These are phyloP conservation scores for Leccinum angustisporum DNA, from an alignment of 1,284 basidiomycete species.

Conservation along the genomic window DNA sequence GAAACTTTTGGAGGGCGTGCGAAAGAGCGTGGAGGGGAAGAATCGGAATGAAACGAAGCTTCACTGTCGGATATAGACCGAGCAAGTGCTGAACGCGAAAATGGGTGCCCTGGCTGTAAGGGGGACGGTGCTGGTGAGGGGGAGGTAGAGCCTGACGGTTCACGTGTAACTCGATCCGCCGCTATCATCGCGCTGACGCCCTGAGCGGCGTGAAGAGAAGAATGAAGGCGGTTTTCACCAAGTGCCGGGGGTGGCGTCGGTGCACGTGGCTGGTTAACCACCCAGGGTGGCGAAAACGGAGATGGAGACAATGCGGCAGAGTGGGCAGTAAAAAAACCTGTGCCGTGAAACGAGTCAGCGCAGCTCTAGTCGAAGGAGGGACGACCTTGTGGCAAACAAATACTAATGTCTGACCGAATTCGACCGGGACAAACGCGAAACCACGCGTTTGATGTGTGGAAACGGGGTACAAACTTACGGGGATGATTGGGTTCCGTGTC, in stretches of 20 bases:
- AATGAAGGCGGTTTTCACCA: slow-evolving; percentile 22
- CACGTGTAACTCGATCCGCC: slow-evolving; percentile 15
- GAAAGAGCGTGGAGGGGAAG: slow-evolving; percentile 40
- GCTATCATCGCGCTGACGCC: slow-evolving; percentile 22
- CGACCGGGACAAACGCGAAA: slow-evolving; percentile 2
- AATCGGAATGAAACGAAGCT: slow-evolving; percentile 38
- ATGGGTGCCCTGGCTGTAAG: slow-evolving; percentile 18
- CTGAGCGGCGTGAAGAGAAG: slow-evolving; percentile 11
- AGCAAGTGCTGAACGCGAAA: slow-evolving; percentile 32
- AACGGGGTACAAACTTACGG: slow-evolving; percentile 30
- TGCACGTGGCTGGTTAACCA: slow-evolving; percentile 33
- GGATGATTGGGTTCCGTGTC: slow-evolving; percentile 11
- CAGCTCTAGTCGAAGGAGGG: slow-evolving; percentile 8
- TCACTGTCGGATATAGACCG: slow-evolving; percentile 42
- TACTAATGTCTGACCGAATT: slow-evolving; percentile 12
- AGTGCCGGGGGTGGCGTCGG: slow-evolving; percentile 31
- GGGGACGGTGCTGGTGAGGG: slow-evolving; percentile 13
- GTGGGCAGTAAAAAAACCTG: slow-evolving; percentile 33
- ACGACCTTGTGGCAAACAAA: slow-evolving; percentile 30
- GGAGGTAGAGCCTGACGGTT: slow-evolving; percentile 8
- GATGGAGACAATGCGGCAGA: slow-evolving; percentile 35
- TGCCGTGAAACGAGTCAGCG: slow-evolving; percentile 22
- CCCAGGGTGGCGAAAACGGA: slow-evolving; percentile 32
- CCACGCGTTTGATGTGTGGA: slow-evolving; percentile 16
- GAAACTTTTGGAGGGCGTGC: slow-evolving; percentile 47